Conservation (phyloP, 2,329 filamentous ascomycete genomes). For the Colletotrichum tofieldiae region DNA sequence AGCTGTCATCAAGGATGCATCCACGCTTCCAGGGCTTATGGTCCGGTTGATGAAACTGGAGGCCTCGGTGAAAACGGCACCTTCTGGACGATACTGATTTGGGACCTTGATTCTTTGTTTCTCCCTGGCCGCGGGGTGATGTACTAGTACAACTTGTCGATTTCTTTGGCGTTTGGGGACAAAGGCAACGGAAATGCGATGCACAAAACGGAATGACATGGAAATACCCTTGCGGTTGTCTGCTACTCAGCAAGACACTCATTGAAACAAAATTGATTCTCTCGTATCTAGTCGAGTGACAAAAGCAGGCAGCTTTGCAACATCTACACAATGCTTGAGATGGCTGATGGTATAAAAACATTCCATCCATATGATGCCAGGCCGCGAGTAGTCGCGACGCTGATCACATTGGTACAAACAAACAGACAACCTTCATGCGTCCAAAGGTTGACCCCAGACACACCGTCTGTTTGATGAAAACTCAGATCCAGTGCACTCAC, state of each 20-base stretch:
- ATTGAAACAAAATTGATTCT: conserved; percentile 25
- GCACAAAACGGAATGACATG: conserved; percentile 30
- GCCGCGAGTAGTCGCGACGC: no score
- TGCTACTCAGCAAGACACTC: conserved; percentile 8
- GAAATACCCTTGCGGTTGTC: conserved; percentile 40
- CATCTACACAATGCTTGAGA: neutral
- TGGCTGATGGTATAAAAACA: neutral
- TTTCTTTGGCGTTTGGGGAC: conserved; percentile 31
- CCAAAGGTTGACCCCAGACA: neutral
- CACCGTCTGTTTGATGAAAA: neutral
- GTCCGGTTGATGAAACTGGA: neutral
- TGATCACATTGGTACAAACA: neutral
- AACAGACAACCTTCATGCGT: neutral
- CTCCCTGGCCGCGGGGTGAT: neutral
- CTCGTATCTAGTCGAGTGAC: neutral
- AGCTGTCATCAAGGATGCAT: neutral
- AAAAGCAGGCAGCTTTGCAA: neutral
- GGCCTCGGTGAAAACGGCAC: neutral
- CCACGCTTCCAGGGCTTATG: neutral
- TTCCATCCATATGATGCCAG: no score
- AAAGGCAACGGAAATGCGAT: neutral
- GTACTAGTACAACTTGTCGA: conserved; percentile 14
- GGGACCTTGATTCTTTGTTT: neutral
- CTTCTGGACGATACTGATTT: neutral
- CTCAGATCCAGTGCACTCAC: neutral